Percentiles rank a stretch among this genome's conserved stretches.
Evolutionary conservation across 495 filamentous ascomycete genomes (phyloP).

Genomic region (Collariella sp.): DNA sequence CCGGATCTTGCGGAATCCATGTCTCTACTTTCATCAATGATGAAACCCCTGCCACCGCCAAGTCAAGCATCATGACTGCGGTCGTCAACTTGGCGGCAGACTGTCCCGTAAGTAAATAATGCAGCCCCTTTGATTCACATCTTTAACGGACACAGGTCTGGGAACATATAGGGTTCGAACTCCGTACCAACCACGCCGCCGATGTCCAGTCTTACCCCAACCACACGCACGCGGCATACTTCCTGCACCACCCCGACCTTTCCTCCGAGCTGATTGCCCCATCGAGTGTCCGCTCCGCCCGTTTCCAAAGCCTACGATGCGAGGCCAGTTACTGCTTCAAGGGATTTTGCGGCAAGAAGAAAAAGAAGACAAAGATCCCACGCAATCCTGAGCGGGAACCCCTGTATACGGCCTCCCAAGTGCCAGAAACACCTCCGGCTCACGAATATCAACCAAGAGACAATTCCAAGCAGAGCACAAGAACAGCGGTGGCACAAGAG

Average conservation of each 20-base stretch:
- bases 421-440: neutral
- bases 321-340: conserved; percentile 7
- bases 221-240: conserved; percentile 11
- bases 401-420: neutral
- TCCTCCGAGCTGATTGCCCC: conserved; percentile 19
- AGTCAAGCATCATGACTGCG: neutral
- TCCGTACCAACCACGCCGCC: conserved; percentile 13
- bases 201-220: neutral
- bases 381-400: too few species aligned
- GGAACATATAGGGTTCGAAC: conserved; percentile 21
- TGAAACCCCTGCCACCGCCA: neutral
- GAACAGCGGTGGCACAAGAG: conserved; percentile 1
- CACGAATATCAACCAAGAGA: conserved; percentile 9
- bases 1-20: conserved; percentile 21
- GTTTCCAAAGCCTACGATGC: conserved; percentile 28
- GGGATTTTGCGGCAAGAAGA: neutral
- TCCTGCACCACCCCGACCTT: conserved; percentile 24
- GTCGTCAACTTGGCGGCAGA: conserved; percentile 7
- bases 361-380: neutral
- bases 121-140: neutral
- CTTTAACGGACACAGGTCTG: conserved; percentile 15
- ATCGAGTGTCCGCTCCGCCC: conserved; percentile 20
- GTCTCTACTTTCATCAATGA: conserved; percentile 17
- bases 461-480: conserved; percentile 7
- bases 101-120: conserved; percentile 11